phyloP scores from a whole-genome alignment of 352 stramenopile species.

The Globisporangium megalacanthum region DNA sequence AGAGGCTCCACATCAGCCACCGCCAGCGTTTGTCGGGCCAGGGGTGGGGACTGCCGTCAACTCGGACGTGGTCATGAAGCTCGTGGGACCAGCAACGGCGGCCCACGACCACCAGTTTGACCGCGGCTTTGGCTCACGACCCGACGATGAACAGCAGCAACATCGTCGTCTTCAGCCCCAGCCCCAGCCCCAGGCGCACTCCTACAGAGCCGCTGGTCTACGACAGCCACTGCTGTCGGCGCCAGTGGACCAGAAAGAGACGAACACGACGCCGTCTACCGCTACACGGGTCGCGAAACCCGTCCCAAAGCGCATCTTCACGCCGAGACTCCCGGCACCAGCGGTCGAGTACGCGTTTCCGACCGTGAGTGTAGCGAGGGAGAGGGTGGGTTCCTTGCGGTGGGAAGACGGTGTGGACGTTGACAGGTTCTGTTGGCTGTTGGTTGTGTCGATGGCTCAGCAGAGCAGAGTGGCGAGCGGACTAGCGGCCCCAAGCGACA shows the following conservation, averaged over 20 bases:
- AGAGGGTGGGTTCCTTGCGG: background rate
- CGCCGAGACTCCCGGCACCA: background rate
- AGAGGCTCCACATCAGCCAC: background rate
- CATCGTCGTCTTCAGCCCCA: background rate
- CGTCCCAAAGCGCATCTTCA: constrained; percentile 7
- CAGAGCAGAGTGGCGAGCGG: background rate
- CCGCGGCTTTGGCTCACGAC: no score
- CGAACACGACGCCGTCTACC: background rate
- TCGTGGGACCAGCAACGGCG: background rate
- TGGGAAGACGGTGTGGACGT: no score
- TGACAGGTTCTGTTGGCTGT: background rate
- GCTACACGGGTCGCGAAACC: constrained; percentile 8
- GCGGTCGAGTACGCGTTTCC: constrained; percentile 4
- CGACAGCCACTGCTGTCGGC: background rate
- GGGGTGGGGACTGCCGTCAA: background rate
- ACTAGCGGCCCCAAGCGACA: background rate
- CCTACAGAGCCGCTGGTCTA: background rate
- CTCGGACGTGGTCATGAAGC: constrained; percentile 2
- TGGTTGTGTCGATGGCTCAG: background rate
- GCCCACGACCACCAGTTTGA: background rate
- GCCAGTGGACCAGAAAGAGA: constrained; percentile 9
- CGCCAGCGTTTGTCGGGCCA: background rate
- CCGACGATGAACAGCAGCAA: background rate
- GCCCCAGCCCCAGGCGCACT: background rate
- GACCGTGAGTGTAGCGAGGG: background rate